Base-by-base conservation (phyloP, 345 rosid species). In the Linum lewisii region DNA sequence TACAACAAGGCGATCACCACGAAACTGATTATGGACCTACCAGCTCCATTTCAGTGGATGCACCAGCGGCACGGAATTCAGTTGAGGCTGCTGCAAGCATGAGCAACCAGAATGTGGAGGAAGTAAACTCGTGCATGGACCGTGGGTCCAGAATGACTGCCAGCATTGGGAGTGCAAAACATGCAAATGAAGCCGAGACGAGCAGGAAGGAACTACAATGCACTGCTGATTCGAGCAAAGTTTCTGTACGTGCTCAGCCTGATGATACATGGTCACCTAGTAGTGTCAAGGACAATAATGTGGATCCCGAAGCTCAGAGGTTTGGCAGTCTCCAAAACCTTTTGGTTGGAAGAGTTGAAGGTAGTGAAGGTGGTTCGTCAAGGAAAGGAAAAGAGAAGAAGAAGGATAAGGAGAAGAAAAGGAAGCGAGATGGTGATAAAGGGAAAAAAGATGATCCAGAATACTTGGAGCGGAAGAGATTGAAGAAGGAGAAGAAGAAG, bases 31-130 rank as follows among this genome's bases (percentile, higher is more conserved):
- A 66, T 47, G 78, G 80, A 13, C 76, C 78, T 45, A 79, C 80
- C 73, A 85, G 99, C 75, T 93, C 99, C 24, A 80, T 87, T 68
- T 93, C 95, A 18, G 97, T 87, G 24, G 99, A 93, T 71, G 99
- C 99, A 21, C 99, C 99, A 45, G 95, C 63, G 53, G 81, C 86
- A 76, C 79, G 14, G 21, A 26, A 79, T 73, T 77, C 85, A 1
- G 70, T 76, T 0, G 93, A 84, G 57, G 95, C 83, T 54, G 95
- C 84, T 60, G 85, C 73, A 64, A 87, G 93, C 76, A 67, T 74
- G 15, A 79, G 80, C 79, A 80, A 84, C 69, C 94, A 79, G 63
- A 86, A 82, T 67, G 66, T 85, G 18, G 99, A 93, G 66, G 99
- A 93, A 75, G 95, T 93, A 38, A 89, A 87, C 68, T 93, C 97